Conservation (phyloP, 345 rosid species). For the Trapa bicornis region DNA sequence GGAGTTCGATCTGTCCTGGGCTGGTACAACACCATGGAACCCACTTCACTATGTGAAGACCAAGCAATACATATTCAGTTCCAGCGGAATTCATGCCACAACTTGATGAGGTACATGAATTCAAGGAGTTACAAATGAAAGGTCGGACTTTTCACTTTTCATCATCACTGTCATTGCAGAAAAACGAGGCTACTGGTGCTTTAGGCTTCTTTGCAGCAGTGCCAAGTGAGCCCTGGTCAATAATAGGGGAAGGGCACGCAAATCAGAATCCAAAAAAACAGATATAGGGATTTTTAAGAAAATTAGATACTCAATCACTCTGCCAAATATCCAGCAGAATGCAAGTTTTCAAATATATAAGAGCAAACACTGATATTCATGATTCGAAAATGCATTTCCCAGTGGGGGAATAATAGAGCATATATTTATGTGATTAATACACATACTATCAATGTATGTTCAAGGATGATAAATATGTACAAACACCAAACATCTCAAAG, state of each 20-base stretch:
- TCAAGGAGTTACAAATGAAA: background rate
- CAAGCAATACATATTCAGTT: background rate
- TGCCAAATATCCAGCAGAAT: no score
- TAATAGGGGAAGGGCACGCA: background rate
- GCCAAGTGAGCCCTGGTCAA: conserved; percentile 33
- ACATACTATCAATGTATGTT: background rate
- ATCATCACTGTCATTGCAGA: conserved; percentile 70
- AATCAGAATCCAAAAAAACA: conserved; percentile 1
- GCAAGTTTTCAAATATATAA: no score
- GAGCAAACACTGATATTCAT: no score
- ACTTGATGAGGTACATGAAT: background rate
- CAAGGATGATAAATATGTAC: background rate
- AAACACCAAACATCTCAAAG: background rate
- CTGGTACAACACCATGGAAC: background rate
- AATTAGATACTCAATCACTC: no score
- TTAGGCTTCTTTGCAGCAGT: conserved; percentile 55
- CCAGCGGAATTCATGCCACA: background rate
- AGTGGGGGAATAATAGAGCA: background rate
- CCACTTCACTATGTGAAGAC: no score
- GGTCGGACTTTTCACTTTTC: conserved; percentile 21
- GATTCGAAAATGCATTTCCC: background rate
- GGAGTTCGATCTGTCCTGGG: background rate
- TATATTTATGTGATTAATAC: background rate
- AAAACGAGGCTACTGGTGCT: conserved; percentile 51
- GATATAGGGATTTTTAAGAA: background rate